Conservation (phyloP, 1,139 yeast genomes). For the Protomyces arabidopsidicola region DNA sequence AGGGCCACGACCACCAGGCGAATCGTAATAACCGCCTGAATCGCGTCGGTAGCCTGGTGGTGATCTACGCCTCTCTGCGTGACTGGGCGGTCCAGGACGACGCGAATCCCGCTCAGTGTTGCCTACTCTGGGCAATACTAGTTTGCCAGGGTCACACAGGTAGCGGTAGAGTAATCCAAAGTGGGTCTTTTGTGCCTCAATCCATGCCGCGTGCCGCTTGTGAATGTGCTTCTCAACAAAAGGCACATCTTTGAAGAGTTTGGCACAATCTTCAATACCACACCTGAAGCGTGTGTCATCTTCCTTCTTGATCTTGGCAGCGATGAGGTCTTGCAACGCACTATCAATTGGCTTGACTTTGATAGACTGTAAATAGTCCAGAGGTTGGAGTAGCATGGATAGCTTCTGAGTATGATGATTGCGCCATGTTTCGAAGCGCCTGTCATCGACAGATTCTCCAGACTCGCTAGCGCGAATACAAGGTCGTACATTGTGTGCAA, state of each 20-base stretch:
- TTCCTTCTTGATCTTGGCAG: slow-evolving; percentile 31
- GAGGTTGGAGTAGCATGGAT: slow-evolving; percentile 29
- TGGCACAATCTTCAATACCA: slow-evolving; percentile 33
- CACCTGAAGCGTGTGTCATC: slow-evolving; percentile 34
- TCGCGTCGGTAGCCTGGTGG: background rate
- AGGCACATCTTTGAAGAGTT: slow-evolving; percentile 34
- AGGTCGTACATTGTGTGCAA: slow-evolving; percentile 28
- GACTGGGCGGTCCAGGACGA: background rate
- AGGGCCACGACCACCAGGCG: slow-evolving; percentile 6
- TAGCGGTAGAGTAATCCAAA: slow-evolving; percentile 28
- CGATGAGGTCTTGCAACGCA: slow-evolving; percentile 26
- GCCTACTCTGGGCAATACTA: slow-evolving; percentile 28
- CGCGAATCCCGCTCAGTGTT: slow-evolving; percentile 7
- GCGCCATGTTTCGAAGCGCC: slow-evolving; percentile 15
- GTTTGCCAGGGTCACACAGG: slow-evolving; percentile 31
- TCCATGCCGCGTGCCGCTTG: slow-evolving; percentile 34
- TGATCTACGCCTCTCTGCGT: background rate
- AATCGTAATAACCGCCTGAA: slow-evolving; percentile 10
- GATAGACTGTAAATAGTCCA: slow-evolving; percentile 29
- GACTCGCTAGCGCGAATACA: slow-evolving; percentile 8
- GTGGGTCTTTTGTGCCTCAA: slow-evolving; percentile 28
- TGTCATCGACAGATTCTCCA: slow-evolving; percentile 24
- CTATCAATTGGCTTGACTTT: slow-evolving; percentile 32
- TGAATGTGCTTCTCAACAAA: slow-evolving; percentile 34
- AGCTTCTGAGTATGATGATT: slow-evolving; percentile 23